phyloP scores from a whole-genome alignment of 129 eudicot species.

The Flaveria sonorensis region DNA sequence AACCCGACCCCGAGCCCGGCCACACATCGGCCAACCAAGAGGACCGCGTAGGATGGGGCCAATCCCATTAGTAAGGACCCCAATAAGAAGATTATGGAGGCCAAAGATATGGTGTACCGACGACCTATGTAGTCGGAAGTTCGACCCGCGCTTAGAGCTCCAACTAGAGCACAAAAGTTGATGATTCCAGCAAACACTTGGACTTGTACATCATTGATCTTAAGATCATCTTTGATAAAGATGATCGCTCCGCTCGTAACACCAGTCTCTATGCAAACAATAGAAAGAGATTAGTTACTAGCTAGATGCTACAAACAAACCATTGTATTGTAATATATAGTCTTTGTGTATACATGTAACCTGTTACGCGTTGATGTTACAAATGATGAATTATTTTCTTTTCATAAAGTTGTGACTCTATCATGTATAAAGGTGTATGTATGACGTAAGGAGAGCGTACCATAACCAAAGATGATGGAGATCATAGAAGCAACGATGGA shows the following conservation, averaged over 20 bases:
- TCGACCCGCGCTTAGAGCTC: slow-evolving; percentile 75
- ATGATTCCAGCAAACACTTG: slow-evolving; percentile 75
- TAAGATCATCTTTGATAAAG: slow-evolving; percentile 63
- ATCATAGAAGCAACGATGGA: slow-evolving; percentile 78
- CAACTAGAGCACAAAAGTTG: slow-evolving; percentile 72
- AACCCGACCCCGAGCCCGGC: slow-evolving; percentile 91
- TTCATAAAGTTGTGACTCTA: background rate
- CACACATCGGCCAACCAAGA: slow-evolving; percentile 63
- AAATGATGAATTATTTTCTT: too few relatives aligned
- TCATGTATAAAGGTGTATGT: background rate
- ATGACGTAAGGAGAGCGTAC: slow-evolving; percentile 29
- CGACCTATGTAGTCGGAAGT: slow-evolving; percentile 77
- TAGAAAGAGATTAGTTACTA: background rate
- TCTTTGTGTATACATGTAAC: too few relatives aligned
- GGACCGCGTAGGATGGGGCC: slow-evolving; percentile 53
- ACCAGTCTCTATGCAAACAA: slow-evolving; percentile 60
- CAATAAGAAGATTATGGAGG: slow-evolving; percentile 62
- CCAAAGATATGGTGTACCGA: slow-evolving; percentile 62
- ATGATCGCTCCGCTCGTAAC: slow-evolving; percentile 91
- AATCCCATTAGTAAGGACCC: slow-evolving; percentile 80
- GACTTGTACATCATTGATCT: slow-evolving; percentile 53
- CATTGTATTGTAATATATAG: too few relatives aligned
- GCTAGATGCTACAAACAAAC: too few relatives aligned
- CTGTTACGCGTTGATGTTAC: too few relatives aligned
- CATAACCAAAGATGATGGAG: slow-evolving; percentile 86